These are phyloP conservation scores for Neurospora tetraspora DNA, from an alignment of 495 filamentous ascomycete genomes.

Conservation along the genomic window DNA sequence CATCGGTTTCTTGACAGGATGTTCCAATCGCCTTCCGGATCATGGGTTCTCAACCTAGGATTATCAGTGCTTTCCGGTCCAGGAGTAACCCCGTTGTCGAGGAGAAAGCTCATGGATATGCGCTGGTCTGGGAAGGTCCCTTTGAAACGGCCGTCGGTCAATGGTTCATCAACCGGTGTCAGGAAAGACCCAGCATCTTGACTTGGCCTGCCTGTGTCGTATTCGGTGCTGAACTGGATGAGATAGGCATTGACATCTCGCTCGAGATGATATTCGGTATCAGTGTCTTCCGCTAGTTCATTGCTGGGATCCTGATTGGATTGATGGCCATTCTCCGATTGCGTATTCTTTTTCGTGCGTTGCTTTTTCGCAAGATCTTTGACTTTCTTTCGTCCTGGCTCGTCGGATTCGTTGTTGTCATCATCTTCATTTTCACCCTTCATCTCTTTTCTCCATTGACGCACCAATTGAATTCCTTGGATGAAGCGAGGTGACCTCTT, in stretches of 20 bases:
- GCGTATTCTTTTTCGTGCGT: neutral
- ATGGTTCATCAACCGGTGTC: constrained; percentile 3
- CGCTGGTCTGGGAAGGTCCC: constrained; percentile 12
- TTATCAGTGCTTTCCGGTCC: neutral
- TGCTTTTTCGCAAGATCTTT: neutral
- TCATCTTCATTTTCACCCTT: neutral
- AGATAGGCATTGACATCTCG: constrained; percentile 14
- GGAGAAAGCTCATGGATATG: constrained; percentile 3
- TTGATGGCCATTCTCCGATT: neutral
- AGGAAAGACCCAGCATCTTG: neutral
- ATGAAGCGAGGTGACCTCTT: neutral
- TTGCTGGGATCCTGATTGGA: neutral
- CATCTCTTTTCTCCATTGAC: neutral
- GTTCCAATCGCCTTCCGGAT: neutral
- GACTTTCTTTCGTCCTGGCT: constrained; percentile 1
- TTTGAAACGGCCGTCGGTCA: constrained; percentile 8
- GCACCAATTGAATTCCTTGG: neutral
- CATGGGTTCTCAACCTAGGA: neutral
- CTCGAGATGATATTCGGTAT: neutral
- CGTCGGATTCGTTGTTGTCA: neutral
- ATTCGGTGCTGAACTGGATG: constrained; percentile 6
- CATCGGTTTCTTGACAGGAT: neutral
- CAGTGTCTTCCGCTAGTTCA: neutral
- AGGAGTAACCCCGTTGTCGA: neutral
- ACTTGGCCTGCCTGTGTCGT: neutral